Evolutionary conservation across 805 yeast species (phyloP).

Genomic region (Wickerhamomyces hampshirensis): DNA sequence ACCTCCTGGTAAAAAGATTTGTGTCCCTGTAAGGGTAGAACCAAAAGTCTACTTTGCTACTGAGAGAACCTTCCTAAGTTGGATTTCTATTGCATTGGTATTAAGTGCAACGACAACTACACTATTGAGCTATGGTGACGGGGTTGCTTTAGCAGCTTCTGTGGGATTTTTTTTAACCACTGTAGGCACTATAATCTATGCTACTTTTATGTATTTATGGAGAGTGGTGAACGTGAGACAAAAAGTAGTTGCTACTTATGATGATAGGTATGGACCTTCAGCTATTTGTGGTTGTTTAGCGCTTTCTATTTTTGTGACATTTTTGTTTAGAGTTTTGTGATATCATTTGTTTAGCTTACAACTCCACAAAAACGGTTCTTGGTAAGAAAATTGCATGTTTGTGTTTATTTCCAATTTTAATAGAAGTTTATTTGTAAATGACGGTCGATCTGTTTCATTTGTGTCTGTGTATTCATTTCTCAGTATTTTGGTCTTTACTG

Average conservation of each 20-base stretch:
- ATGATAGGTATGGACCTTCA: conserved; percentile 84
- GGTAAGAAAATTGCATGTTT: too few species aligned
- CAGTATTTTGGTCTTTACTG: too few species aligned
- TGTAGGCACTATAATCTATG: conserved; percentile 63
- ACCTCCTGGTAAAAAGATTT: conserved; percentile 85
- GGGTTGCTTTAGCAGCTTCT: conserved; percentile 71
- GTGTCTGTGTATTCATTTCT: too few species aligned
- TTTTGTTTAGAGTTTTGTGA: conserved; percentile 34
- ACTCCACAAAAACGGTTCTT: not conserved
- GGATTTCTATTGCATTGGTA: conserved; percentile 89
- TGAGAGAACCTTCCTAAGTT: conserved; percentile 88
- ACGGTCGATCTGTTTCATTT: too few species aligned
- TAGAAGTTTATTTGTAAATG: too few species aligned
- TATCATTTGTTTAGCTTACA: not conserved
- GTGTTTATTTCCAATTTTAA: too few species aligned
- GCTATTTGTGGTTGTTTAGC: conserved; percentile 73
- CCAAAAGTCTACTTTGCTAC: conserved; percentile 99
- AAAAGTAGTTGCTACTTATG: conserved; percentile 79
- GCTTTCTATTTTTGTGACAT: conserved; percentile 59
- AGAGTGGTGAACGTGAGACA: conserved; percentile 79
- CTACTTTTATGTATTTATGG: conserved; percentile 71
- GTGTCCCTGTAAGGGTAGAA: conserved; percentile 94
- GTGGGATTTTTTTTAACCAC: conserved; percentile 84
- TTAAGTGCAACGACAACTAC: conserved; percentile 88
- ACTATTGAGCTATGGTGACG: conserved; percentile 77